phyloP scores from a whole-genome alignment of 768 basidiomycete species.

The Russula griseocarnosa region DNA sequence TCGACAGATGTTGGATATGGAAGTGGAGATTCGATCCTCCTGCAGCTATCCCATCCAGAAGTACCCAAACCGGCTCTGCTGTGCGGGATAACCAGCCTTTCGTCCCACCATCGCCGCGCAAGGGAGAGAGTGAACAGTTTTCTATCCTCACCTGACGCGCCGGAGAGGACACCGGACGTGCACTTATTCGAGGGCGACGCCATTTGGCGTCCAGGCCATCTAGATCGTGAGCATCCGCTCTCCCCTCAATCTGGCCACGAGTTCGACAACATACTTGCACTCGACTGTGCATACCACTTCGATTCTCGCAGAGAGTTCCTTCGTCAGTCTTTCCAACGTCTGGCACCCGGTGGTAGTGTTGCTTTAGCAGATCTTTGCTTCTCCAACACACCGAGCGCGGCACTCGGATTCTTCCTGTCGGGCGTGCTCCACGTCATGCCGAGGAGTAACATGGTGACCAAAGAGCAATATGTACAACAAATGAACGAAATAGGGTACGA shows the following conservation, averaged over 20 bases:
- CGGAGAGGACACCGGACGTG: slow-evolving; percentile 34
- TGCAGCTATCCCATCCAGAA: slow-evolving; percentile 46
- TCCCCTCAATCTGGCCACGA: slow-evolving; percentile 31
- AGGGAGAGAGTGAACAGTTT: slow-evolving; percentile 37
- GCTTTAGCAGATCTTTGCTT: slow-evolving; percentile 64
- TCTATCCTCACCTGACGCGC: slow-evolving; percentile 13
- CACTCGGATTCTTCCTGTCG: slow-evolving; percentile 35
- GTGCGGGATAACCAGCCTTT: slow-evolving; percentile 56
- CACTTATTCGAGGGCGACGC: slow-evolving; percentile 50
- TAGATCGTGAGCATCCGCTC: slow-evolving; percentile 43
- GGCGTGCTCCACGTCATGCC: slow-evolving; percentile 41
- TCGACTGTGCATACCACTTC: slow-evolving; percentile 73
- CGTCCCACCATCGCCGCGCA: slow-evolving; percentile 47
- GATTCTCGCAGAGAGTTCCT: slow-evolving; percentile 50
- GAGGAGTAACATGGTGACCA: slow-evolving; percentile 46
- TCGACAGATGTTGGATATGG: slow-evolving; percentile 63
- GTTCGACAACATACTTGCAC: slow-evolving; percentile 53
- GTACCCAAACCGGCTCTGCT: slow-evolving; percentile 47
- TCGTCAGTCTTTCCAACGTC: slow-evolving; percentile 44
- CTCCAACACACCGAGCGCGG: slow-evolving; percentile 24
- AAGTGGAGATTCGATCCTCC: slow-evolving; percentile 60
- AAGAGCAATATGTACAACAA: slow-evolving; percentile 41
- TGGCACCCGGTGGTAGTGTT: slow-evolving; percentile 49
- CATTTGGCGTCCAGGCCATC: slow-evolving; percentile 35
- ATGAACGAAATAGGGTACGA: slow-evolving; percentile 50